Evolutionary conservation across 345 rosid species (phyloP).

Genomic region (Pugionium cornutum): DNA sequence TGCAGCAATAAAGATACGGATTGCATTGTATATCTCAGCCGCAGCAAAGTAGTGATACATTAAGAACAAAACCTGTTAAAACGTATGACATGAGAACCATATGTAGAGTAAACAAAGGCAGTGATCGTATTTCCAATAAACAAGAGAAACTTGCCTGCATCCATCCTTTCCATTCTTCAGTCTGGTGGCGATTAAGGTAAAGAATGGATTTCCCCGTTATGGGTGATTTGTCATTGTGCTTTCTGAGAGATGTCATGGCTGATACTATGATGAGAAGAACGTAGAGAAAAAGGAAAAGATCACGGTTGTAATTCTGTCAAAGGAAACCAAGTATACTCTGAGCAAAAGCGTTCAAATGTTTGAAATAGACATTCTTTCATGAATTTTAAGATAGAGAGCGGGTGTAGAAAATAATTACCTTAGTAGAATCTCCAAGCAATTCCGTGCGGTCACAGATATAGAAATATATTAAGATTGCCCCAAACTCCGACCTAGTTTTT

Average conservation of each 20-base stretch:
- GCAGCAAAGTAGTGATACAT: constrained; percentile 99
- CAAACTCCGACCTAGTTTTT: constrained; percentile 75
- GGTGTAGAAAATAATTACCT: constrained; percentile 51
- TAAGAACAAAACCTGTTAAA: constrained; percentile 81
- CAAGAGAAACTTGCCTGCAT: constrained; percentile 82
- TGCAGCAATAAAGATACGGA: constrained; percentile 94
- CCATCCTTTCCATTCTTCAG: constrained; percentile 99
- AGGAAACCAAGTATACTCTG: constrained; percentile 29
- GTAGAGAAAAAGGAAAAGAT: constrained; percentile 89
- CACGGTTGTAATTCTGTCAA: constrained; percentile 88
- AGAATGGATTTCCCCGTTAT: constrained; percentile 75
- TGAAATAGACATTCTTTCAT: not conserved
- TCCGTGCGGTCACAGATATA: constrained; percentile 82
- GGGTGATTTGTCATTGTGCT: constrained; percentile 74
- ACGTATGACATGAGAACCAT: constrained; percentile 11
- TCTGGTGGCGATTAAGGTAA: constrained; percentile 90
- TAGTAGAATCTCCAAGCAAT: constrained; percentile 68
- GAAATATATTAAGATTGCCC: constrained; percentile 68
- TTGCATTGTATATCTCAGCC: constrained; percentile 85
- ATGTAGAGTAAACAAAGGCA: constrained; percentile 1
- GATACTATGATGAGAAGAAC: constrained; percentile 83
- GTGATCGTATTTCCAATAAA: not conserved
- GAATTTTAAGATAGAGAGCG: not conserved
- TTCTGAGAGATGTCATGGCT: constrained; percentile 82
- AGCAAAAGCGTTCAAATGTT: constrained; percentile 21